Evolutionary conservation across 176 grass and related monocot genomes (phyloP).

Genomic region (Carex cristatella): DNA sequence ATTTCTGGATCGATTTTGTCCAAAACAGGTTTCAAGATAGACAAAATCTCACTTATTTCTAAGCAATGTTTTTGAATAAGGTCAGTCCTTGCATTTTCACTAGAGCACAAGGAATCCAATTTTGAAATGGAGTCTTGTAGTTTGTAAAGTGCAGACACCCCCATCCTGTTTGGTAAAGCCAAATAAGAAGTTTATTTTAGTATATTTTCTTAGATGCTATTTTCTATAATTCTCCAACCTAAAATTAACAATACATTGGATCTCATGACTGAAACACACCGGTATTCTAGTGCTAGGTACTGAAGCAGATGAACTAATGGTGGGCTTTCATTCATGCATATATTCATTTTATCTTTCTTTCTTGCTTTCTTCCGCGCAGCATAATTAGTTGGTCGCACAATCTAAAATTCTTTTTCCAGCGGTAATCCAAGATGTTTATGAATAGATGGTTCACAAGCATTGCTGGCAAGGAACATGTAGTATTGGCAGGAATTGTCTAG

Average conservation of each 20-base stretch:
- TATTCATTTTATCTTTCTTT: not conserved
- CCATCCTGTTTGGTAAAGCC: constrained; percentile 32
- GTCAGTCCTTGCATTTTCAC: constrained; percentile 37
- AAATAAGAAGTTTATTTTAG: not conserved
- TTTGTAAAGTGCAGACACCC: constrained; percentile 21
- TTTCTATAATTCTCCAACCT: not conserved
- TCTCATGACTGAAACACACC: not conserved
- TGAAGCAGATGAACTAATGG: not conserved
- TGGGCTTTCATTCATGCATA: not conserved
- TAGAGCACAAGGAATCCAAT: constrained; percentile 36
- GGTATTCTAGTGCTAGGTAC: not conserved
- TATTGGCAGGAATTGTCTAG: not conserved
- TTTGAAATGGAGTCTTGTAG: constrained; percentile 33
- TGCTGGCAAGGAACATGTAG: not conserved
- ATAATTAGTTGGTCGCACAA: not conserved
- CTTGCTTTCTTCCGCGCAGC: not conserved
- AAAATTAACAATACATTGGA: not conserved
- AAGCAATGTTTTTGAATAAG: constrained; percentile 53
- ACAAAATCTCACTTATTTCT: constrained; percentile 41
- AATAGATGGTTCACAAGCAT: not conserved
- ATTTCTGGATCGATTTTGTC: constrained; percentile 42
- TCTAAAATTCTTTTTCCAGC: not conserved
- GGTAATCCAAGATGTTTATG: not conserved
- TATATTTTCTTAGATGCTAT: not conserved
- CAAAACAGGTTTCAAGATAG: constrained; percentile 48